Base-by-base conservation (phyloP, 495 filamentous ascomycete species). In the Aspergillus carlsbadensis region DNA sequence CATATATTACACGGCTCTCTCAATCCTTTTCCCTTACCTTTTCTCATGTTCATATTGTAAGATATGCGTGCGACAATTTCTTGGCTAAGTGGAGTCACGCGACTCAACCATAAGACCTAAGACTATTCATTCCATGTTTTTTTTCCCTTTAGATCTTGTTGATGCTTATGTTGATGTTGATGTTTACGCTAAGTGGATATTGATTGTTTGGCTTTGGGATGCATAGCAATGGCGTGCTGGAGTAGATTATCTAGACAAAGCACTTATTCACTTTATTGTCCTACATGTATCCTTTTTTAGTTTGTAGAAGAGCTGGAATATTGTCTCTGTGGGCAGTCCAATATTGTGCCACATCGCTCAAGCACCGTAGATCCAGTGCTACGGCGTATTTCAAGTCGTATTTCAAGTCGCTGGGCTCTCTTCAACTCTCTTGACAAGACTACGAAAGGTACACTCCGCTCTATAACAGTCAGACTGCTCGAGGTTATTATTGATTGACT, bases 151-250 rank as follows among this genome's bases (percentile, higher is more conserved):
- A 26, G 47, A 50, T 58, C 36, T 44, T 15, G 42, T 52, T 44
- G 26, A 45, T 37, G 15, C 54, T 33, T 36, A 22, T 14, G 14
- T 7, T 5, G 11, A 20, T 29, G 26, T 40, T 52, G 41, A 37
- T 39, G 24, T 33, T 21, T 41, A 49, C 47, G 40, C 24, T 43
- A 8, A 4, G 26, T 47, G 20, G 20, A 48, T 48, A 18, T 48
- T 56, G 14, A 24, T 37, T 11, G 14, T 24, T 37, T 11, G 11
- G 41, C 33, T 42, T 49, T 26, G 15, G 45, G 35, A 33, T 47
- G 53, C 53, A 56, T 56, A 47, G 53, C 53, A 56, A 41, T 40
- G 53, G 53, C 53, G 53, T 37, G 17, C 20, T 56, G 42, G 53
- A 54, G 52, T 36, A 44, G 10, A 10, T 21, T 21, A 45, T 45